Base-by-base conservation (phyloP, 495 filamentous ascomycete genomes). In the Chaetomium fimeti region DNA sequence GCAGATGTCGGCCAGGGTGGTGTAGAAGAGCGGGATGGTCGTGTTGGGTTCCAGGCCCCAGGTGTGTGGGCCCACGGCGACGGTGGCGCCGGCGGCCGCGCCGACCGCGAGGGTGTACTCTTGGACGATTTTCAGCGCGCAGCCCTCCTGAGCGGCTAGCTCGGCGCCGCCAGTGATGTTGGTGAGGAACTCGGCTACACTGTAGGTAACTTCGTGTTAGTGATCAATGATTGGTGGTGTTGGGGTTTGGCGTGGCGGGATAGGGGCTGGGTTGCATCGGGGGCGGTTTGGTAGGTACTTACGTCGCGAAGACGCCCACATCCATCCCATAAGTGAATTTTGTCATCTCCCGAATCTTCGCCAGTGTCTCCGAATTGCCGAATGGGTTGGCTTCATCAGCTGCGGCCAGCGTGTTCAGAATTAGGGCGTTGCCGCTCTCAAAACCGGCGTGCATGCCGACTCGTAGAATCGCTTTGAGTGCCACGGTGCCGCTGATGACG, bases 21-120 rank as follows among this genome's bases (percentile, higher is more conserved):
- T 85, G 69, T 82, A 82, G 64, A 77, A 87, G 60, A 87, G 72
- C 0, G 82, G 80, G 22, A 79, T 76, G 7, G 76, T 76, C 0
- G 78, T 81, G 38, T 73, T 71, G 7, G 79, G 74, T 11, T 71
- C 60, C 2, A 81, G 82, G 7, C 83, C 83, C 82, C 82, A 87
- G 9, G 76, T 78, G 24, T 82, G 51, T 4, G 47, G 24, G 29
- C 67, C 72, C 16, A 85, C 48, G 22, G 72, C 76, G 6, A 84
- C 61, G 0, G 80, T 81, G 4, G 82, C 83, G 18, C 83, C 84
- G 32, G 81, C 84, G 16, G 69, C 74, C 20, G 80, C 83, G 38
- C 82, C 83, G 1, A 85, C 54, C 18, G 74, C 81, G 38, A 84
- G 60, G 1, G 79, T 75, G 66, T 84, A 86, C 16, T 70, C 71